Evolutionary conservation across 371 early-diverging fungal genomes (phyloP), one percentile per base, ranked within the genome.

Genomic region (Saksenaea oblongispora): DNA sequence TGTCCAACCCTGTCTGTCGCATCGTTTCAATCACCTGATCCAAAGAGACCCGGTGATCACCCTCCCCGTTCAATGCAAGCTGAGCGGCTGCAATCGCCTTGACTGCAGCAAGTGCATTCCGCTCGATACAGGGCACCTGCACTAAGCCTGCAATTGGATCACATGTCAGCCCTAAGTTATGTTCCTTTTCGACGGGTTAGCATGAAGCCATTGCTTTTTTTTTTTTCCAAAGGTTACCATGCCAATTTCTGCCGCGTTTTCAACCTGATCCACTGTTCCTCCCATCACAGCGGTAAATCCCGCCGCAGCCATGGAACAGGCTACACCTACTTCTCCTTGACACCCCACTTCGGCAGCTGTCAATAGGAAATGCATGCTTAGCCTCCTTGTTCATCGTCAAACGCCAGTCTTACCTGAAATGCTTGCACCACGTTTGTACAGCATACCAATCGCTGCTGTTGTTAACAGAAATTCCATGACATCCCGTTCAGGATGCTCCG

Each of bases 11-110:
- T 1, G 97, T 97, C 78, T 95, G 94, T 17, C 95, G 88, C 97
- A 97, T 97, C 1, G 97, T 95, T 75, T 93, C 94, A 68, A 97
- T 97, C 34, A 95, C 96, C 72, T 96, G 95, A 70, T 97, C 97
- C 47, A 97, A 79, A 1, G 93, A 91, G 1, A 97, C 96, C 17
- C 93, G 83, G 62, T 95, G 95, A 36, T 75, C 79, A 24, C 96
- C 96, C 69, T 96, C 95, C 11, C 95, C 95, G 62, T 95, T 92
- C 60, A 97, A 74, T 1, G 96, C 96, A 63, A 97, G 76, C 72
- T 97, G 97, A 1, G 96, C 95, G 11, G 97, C 96, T 3, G 95
- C 93, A 54, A 96, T 91, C 15, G 97, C 96, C 79, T 97, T 97
- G 47, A 95, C 96, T 0, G 96, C 96, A 1, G 94, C 97, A 22